Evolutionary conservation across 1,284 basidiomycete genomes (phyloP), one percentile per base, ranked within the genome.

Genomic region (Microbotryum scabiosae): DNA sequence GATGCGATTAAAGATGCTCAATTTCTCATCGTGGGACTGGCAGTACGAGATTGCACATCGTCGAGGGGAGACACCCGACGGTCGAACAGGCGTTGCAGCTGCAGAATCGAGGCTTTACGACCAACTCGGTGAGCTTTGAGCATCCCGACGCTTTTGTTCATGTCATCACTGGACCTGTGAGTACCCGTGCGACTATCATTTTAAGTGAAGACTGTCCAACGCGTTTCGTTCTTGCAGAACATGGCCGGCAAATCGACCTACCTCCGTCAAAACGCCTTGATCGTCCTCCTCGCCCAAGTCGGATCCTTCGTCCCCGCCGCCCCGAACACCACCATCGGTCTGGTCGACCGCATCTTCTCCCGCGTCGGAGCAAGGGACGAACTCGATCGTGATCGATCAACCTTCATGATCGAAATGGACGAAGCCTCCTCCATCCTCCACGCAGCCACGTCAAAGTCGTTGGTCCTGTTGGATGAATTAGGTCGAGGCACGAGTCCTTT

Each of bases 391-490:
- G 91, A 96, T 73, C 79, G 88, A 61, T 92, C 89, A 71, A 70
- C 69, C 3, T 70, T 71, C 55, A 66, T 69, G 61, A 74, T 77
- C 23, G 77, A 78, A 63, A 77, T 77, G 76, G 64, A 70, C 51
- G 77, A 78, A 64, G 79, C 79, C 10, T 76, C 78, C 2, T 75
- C 77, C 12, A 81, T 81, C 36, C 71, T 98, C 26, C 80, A 82
- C 26, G 82, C 85, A 36, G 91, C 94, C 2, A 93, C 90, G 16
- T 56, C 61, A 53, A 20, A 28, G 18, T 8, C 41, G 45, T 61
- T 90, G 88, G 88, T 96, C 21, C 92, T 97, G 67, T 93, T 97
- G 88, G 92, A 97, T 73, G 94, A 98, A 77, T 88, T 98, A 21
- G 94, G 94, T 3, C 80, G 94, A 67, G 94, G 94, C 23, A 98